Conservation (phyloP, 345 rosid species). For the Trapa incisa region DNA sequence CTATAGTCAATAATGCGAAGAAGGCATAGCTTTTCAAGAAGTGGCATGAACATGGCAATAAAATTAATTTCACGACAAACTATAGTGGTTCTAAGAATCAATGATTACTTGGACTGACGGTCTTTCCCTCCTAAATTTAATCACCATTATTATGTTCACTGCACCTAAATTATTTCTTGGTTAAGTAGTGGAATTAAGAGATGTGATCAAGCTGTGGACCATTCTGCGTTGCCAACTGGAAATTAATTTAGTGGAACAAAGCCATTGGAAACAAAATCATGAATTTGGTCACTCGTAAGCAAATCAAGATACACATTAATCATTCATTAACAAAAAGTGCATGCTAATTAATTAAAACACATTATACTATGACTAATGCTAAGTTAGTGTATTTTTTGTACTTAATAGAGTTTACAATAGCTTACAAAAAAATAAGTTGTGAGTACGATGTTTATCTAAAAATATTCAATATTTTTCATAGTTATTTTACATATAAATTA, state of each 20-base stretch:
- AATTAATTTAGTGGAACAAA: background rate
- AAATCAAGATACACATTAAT: too few relatives aligned
- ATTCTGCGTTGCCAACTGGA: background rate
- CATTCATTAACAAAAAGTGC: too few relatives aligned
- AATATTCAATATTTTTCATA: too few relatives aligned
- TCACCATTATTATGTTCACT: constrained; percentile 1
- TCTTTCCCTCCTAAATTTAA: background rate
- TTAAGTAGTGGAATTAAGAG: background rate
- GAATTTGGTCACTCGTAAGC: too few relatives aligned
- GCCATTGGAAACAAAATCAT: background rate
- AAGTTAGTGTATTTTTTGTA: too few relatives aligned
- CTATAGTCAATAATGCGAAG: too few relatives aligned
- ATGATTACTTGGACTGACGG: background rate
- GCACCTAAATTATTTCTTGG: background rate
- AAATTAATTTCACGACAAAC: background rate
- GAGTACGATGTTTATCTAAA: too few relatives aligned
- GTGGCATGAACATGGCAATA: background rate
- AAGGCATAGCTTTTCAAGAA: background rate
- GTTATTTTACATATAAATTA: too few relatives aligned
- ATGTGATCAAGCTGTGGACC: background rate
- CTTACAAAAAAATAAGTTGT: too few relatives aligned
- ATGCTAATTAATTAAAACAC: too few relatives aligned
- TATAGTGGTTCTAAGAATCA: background rate
- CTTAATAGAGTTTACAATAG: too few relatives aligned
- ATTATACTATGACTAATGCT: too few relatives aligned